Evolutionary conservation across 164 flowering plant genomes (phyloP).

Genomic region (Aristolochia californica): DNA sequence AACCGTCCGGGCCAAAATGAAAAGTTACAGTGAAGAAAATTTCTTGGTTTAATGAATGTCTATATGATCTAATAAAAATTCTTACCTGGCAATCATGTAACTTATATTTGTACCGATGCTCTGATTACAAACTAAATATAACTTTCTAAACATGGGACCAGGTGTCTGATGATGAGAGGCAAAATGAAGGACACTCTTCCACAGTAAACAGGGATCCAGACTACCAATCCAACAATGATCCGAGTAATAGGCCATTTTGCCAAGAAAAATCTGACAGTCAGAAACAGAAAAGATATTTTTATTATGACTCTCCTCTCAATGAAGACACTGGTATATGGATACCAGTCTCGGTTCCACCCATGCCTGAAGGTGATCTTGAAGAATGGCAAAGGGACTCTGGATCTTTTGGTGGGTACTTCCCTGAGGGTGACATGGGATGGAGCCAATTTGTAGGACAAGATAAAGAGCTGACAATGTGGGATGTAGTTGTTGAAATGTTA

Average conservation of each 20-base stretch:
- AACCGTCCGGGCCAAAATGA: too few relatives aligned
- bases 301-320: conserved; percentile 60
- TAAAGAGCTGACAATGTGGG: conserved; percentile 94
- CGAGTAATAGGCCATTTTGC: background rate
- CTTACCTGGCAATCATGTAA: too few relatives aligned
- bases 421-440: conserved; percentile 88
- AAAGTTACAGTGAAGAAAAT: too few relatives aligned
- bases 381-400: conserved; percentile 53
- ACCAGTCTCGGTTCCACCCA: conserved; percentile 95
- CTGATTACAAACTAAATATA: too few relatives aligned
- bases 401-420: conserved; percentile 65
- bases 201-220: too few relatives aligned
- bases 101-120: too few relatives aligned
- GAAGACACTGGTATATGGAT: conserved; percentile 96
- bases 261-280: conserved; percentile 5
- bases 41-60: too few relatives aligned
- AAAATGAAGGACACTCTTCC: background rate
- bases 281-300: conserved; percentile 52
- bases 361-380: conserved; percentile 61
- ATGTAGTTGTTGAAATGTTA: conserved; percentile 80
- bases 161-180: conserved; percentile 4
- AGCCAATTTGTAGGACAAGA: conserved; percentile 41
- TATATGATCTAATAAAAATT: too few relatives aligned
- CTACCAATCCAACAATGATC: background rate
- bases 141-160: background rate